Percentiles rank a stretch among this genome's conserved stretches.
Evolutionary conservation across 208 protist species (phyloP).

Genomic region (Phytomonas sp.): DNA sequence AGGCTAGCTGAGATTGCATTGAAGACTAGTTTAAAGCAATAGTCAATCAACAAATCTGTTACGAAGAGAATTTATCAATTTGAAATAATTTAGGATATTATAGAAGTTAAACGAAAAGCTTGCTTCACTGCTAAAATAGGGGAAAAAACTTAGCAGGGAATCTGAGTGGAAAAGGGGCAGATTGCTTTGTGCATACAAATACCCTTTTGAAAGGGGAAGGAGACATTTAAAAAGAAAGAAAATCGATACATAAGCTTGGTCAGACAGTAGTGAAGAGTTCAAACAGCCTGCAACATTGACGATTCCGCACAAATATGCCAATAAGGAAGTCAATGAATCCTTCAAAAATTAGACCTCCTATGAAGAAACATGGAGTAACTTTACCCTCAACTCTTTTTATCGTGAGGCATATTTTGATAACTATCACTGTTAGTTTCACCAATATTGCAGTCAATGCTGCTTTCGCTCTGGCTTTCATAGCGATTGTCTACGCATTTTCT

Average conservation of each 20-base stretch:
- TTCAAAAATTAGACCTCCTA: not conserved
- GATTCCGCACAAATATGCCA: not conserved
- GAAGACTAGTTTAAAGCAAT: constrained; percentile 3
- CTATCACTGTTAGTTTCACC: not conserved
- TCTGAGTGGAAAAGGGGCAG: not conserved
- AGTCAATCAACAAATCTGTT: constrained; percentile 9
- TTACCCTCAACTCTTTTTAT: not conserved
- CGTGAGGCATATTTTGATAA: not conserved
- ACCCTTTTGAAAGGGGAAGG: not conserved
- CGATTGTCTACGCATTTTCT: not conserved
- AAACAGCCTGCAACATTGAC: not conserved
- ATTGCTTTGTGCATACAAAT: not conserved
- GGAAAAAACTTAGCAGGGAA: not conserved
- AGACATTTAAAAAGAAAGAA: not conserved
- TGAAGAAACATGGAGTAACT: not conserved
- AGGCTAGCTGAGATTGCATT: constrained; percentile 74
- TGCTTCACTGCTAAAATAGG: not conserved
- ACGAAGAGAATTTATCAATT: constrained; percentile 1
- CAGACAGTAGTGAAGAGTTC: not conserved
- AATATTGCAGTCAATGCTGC: not conserved
- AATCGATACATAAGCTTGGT: not conserved
- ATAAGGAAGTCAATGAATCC: not conserved
- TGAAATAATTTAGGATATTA: not conserved
- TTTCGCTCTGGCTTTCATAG: not conserved
- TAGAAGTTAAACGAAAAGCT: constrained; percentile 5